Conservation (phyloP, 345 rosid species). For the Lenwebbia sp. region DNA sequence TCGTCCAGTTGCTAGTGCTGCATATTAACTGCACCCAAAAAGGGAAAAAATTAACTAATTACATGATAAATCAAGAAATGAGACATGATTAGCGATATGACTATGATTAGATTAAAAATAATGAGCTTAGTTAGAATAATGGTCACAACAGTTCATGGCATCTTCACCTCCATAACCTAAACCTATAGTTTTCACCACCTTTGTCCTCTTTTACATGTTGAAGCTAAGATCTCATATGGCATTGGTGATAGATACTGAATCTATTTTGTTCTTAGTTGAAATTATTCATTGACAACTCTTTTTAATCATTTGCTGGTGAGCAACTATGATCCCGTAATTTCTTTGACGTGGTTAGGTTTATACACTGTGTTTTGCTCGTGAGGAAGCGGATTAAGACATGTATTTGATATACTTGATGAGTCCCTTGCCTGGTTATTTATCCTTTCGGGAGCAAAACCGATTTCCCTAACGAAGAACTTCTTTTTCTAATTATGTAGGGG, state of each 20-base stretch:
- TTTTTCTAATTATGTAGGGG: not conserved
- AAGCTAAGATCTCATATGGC: not conserved
- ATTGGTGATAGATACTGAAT: not conserved
- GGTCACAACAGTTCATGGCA: not conserved
- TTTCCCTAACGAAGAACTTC: not conserved
- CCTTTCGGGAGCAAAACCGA: not conserved
- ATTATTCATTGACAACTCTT: not conserved
- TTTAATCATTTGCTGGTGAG: not conserved
- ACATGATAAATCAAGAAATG: not conserved
- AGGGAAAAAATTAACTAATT: not conserved
- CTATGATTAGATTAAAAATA: not conserved
- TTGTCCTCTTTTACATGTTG: not conserved
- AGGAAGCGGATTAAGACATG: not conserved
- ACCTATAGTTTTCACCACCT: not conserved
- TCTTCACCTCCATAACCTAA: not conserved
- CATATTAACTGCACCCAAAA: not conserved
- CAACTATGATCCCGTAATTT: not conserved
- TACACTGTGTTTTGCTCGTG: not conserved
- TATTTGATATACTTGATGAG: not conserved
- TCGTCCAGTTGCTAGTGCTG: not conserved
- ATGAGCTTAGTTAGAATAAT: not conserved
- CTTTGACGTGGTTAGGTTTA: not conserved
- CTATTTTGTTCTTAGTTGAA: not conserved
- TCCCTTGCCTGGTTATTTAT: not conserved
- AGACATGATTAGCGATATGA: not conserved